Evolutionary conservation across 345 rosid species (phyloP).

Genomic region (Bruguiera gymnorhiza): DNA sequence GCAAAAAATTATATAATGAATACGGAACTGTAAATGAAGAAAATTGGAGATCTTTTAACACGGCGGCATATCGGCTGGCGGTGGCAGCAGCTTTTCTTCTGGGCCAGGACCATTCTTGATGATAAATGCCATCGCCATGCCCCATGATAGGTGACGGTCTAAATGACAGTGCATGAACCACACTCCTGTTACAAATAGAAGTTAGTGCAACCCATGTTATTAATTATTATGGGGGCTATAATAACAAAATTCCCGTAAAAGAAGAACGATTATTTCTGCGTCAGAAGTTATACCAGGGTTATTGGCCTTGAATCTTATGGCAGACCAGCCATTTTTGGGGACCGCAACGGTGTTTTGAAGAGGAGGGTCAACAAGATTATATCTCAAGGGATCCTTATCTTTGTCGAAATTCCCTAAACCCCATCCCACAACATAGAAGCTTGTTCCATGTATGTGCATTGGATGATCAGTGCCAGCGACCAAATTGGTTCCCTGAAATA

Average conservation of each 20-base stretch:
- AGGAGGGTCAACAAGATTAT: constrained; percentile 37
- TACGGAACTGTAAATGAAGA: no score
- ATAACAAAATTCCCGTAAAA: neutral
- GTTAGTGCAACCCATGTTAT: neutral
- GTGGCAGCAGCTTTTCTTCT: constrained; percentile 39
- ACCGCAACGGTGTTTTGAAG: constrained; percentile 15
- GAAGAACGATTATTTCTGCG: neutral
- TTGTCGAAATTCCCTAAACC: constrained; percentile 29
- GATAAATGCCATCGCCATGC: constrained; percentile 53
- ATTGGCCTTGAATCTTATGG: constrained; percentile 12
- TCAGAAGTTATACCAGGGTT: constrained; percentile 8
- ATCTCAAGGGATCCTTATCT: constrained; percentile 17
- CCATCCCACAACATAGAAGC: constrained; percentile 30
- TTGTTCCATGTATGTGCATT: constrained; percentile 37
- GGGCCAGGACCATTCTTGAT: constrained; percentile 42
- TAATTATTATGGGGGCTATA: neutral
- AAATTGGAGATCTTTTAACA: constrained; percentile 13
- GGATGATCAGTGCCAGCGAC: constrained; percentile 33
- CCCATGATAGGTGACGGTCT: constrained; percentile 63
- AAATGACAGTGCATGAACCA: constrained; percentile 75
- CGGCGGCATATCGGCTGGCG: constrained; percentile 52
- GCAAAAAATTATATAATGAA: no score
- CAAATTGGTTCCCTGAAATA: constrained; percentile 37
- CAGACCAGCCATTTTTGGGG: constrained; percentile 16
- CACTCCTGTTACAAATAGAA: constrained; percentile 37